Base-by-base conservation (phyloP, 2,329 filamentous ascomycete species). In the Penicillium sp. region DNA sequence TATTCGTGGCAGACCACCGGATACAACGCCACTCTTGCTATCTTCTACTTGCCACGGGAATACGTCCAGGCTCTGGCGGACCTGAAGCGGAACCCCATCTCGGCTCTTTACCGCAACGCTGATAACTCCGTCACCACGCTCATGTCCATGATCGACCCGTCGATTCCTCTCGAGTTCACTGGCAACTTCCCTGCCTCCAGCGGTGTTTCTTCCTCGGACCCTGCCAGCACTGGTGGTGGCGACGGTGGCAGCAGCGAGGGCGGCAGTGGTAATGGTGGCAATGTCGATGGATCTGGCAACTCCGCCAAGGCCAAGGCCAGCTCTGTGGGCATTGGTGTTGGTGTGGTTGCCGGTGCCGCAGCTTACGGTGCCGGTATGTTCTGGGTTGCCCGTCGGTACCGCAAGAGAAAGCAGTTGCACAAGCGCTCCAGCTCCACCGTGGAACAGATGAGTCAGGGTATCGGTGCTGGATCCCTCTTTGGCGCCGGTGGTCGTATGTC, bases 281-380 rank as follows among this genome's bases (percentile, higher is more conserved):
- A 66, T 39, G 73, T 73, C 45, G 77, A 73, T 44, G 76, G 76
- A 38, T 76, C 79, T 47, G 73, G 73, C 40, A 70, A 69, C 59
- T 64, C 56, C 49, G 62, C 65, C 25, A 66, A 65, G 42, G 58
- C 65, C 36, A 65, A 64, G 44, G 61, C 67, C 29, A 73, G 68
- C 67, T 84, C 75, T 61, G 81, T 74, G 55, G 80, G 71, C 62
- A 86, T 95, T 61, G 88, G 85, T 48, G 77, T 88, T 24, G 88
- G 88, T 60, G 85, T 88, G 26, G 81, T 90, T 29, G 80, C 81
- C 38, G 84, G 90, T 62, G 88, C 88, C 37, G 86, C 84, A 43
- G 84, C 89, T n/a, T 95, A 95, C 59, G 90, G 90, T 63, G 88
- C 86, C 9, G 90, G 88, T 67, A 95, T 96, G 90, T 91, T 95